Conservation (phyloP, 345 rosid genomes). For the Dipteronia dyeriana region DNA sequence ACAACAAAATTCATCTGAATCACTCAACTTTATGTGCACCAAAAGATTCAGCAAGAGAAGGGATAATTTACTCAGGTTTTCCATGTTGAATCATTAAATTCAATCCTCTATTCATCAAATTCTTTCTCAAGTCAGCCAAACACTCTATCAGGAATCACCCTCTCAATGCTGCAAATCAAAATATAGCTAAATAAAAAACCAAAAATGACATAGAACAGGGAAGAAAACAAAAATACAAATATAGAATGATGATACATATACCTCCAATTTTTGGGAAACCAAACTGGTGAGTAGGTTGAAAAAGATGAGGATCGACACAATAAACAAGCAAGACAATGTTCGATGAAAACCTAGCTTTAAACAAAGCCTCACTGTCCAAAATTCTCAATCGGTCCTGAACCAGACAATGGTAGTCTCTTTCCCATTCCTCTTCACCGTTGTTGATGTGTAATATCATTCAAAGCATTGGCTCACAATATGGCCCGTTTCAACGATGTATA, state of each 20-base stretch:
- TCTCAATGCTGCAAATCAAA: too few relatives aligned
- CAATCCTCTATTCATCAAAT: too few relatives aligned
- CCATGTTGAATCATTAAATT: constrained; percentile 66
- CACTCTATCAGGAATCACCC: too few relatives aligned
- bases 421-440: constrained; percentile 44
- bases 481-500: constrained; percentile 42
- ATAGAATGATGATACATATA: constrained; percentile 21
- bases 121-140: too few relatives aligned
- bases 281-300: too few relatives aligned
- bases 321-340: constrained; percentile 71
- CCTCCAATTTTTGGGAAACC: constrained; percentile 92
- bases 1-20: constrained; percentile 1
- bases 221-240: background rate
- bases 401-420: constrained; percentile 67
- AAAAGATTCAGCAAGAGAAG: constrained; percentile 61
- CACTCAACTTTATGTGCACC: constrained; percentile 72
- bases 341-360: constrained; percentile 70
- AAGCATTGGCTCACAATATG: constrained; percentile 42
- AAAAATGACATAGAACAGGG: background rate
- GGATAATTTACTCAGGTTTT: constrained; percentile 80
- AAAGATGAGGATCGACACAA: constrained; percentile 85
- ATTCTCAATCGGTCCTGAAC: constrained; percentile 81
- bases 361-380: constrained; percentile 68
- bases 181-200: background rate
- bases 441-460: constrained; percentile 46